Percentiles rank a stretch among this genome's conserved stretches.
phyloP scores from a whole-genome alignment of 495 filamentous ascomycete genomes.

The Penicillium taxi region DNA sequence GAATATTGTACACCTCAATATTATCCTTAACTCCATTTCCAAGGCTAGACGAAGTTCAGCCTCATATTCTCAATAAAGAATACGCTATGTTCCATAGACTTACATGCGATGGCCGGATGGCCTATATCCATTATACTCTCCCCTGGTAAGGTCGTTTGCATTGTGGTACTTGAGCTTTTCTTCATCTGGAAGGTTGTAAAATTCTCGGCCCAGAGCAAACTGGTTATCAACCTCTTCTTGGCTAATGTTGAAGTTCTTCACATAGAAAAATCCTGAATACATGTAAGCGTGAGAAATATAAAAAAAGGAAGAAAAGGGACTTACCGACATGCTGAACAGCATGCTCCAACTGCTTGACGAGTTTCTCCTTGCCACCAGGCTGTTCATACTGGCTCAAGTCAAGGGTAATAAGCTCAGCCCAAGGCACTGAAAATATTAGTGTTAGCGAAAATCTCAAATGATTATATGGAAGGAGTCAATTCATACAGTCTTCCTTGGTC shows the following conservation, averaged over 20 bases:
- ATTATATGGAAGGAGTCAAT: neutral
- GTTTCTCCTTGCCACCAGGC: constrained; percentile 44
- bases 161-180: constrained; percentile 47
- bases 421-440: constrained; percentile 33
- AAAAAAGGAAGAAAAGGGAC: too few species aligned
- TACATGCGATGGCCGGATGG: constrained; percentile 40
- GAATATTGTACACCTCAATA: constrained; percentile 45
- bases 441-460: constrained; percentile 10
- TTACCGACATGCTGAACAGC: constrained; percentile 47
- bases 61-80: too few species aligned
- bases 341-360: constrained; percentile 50
- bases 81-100: too few species aligned
- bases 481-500: constrained; percentile 39
- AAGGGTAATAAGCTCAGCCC: constrained; percentile 50
- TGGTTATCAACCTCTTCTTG: constrained; percentile 50
- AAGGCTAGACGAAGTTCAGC: constrained; percentile 17
- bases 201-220: constrained; percentile 47
- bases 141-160: constrained; percentile 19
- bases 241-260: constrained; percentile 46
- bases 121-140: constrained; percentile 38
- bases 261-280: constrained; percentile 48
- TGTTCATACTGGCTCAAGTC: constrained; percentile 44
- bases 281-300: too few species aligned
- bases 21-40: constrained; percentile 42
- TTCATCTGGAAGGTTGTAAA: constrained; percentile 47